Conservation (phyloP, 1,139 yeast species). For the Zygosaccharomyces sapae region DNA sequence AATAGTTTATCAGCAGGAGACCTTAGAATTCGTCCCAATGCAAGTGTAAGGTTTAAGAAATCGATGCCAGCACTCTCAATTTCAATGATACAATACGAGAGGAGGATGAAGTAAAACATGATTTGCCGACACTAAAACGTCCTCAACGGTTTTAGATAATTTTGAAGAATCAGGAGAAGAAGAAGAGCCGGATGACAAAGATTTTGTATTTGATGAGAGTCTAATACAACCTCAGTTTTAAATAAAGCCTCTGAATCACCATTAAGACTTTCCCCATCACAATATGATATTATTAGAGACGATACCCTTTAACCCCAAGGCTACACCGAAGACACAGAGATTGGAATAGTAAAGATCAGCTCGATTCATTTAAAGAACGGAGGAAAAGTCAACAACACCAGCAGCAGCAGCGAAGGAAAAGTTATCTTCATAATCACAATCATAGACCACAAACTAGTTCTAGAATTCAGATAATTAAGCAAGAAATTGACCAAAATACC, state of each 20-base stretch:
- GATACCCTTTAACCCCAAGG: constrained; percentile 29
- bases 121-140: constrained; percentile 4
- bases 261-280: constrained; percentile 27
- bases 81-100: constrained; percentile 20
- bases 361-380: constrained; percentile 27
- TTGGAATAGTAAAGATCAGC: constrained; percentile 18
- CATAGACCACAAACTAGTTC: constrained; percentile 16
- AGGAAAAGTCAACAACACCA: too few species aligned
- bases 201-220: constrained; percentile 31
- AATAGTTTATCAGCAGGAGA: constrained; percentile 29
- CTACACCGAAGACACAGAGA: constrained; percentile 26
- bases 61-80: constrained; percentile 29
- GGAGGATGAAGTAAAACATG: constrained; percentile 16
- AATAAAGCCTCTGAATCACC: constrained; percentile 15
- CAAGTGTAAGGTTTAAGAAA: constrained; percentile 26
- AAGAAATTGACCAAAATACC: constrained; percentile 35
- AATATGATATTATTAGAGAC: constrained; percentile 28
- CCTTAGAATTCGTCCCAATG: constrained; percentile 19
- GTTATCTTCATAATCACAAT: not conserved
- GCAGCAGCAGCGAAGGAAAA: too few species aligned
- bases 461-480: constrained; percentile 33
- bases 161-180: constrained; percentile 52
- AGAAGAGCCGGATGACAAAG: constrained; percentile 62
- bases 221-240: constrained; percentile 24
- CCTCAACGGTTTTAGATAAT: constrained; percentile 40